Evolutionary conservation across 2,329 filamentous ascomycete genomes (phyloP), one percentile per base, ranked within the genome.

Genomic region (Tolypocladium guangdongense): DNA sequence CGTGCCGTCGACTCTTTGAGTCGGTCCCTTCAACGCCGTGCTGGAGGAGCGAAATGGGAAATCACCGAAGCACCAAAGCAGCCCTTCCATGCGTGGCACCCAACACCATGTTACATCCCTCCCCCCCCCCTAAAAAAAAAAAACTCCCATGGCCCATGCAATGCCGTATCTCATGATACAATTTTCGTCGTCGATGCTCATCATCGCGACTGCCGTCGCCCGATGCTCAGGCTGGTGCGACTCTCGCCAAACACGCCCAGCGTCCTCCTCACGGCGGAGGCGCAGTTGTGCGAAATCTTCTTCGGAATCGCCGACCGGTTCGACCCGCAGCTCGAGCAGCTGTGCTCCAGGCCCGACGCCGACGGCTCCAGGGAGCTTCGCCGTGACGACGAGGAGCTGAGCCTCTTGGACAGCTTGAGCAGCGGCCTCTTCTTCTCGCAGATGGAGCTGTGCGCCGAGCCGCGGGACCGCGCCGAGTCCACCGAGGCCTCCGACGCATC

Each of bases 171-270:
- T 46, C 43, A 20, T 46, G 20, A 32, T 46, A n/a, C 24, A 45
- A 20, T 46, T 14, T 30, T 46, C 10, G 27, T 6, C 43, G 39
- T 32, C n/a, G 16, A 32, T n/a, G 6, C 6, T 46, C 24, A 30
- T 30, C 30, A 46, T n/a, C 24, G 43, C 43, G 43, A 32, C 16
- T 32, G 43, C 7, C n/a, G 43, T n/a, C 24, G 43, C 16, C 24
- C 43, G 24, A 30, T 4, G 27, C 27, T 32, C 38, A 32, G 32
- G 18, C 22, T 50, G 27, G 43, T 16, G 8, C 49, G 35, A 12
- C 41, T 18, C 16, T 54, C 53, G 32, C 43, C 45, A 36, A 54
- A 45, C 16, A 52, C 49, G 33, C 53, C 37, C 7, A 54, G 41
- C 8, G 41, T 51, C 35, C 36, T 50, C 24, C 50, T 37, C 27